Evolutionary conservation across 306 rosid genomes (phyloP).

Genomic region (Dryas alaskensis): DNA sequence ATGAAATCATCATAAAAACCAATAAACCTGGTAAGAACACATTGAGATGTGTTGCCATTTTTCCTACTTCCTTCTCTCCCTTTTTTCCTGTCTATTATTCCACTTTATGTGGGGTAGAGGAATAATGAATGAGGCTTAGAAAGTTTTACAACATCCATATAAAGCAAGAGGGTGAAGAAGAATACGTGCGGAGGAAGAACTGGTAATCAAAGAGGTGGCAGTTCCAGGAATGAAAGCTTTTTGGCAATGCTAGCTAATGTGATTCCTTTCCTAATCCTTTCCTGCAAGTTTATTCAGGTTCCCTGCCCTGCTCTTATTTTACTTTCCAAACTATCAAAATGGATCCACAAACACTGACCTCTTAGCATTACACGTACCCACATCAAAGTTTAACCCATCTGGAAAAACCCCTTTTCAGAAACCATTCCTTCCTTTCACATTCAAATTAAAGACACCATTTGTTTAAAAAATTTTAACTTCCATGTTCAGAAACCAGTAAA

Average conservation of each 20-base stretch:
- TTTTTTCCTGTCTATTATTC: not conserved
- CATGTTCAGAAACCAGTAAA: not conserved
- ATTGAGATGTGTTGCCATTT: slow-evolving; percentile 43
- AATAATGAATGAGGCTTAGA: slow-evolving; percentile 1
- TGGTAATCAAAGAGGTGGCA: slow-evolving; percentile 33
- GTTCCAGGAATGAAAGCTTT: slow-evolving; percentile 24
- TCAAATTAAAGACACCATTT: not conserved
- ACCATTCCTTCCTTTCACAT: not conserved
- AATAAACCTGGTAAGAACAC: slow-evolving; percentile 31
- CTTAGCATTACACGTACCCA: not conserved
- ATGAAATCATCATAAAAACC: slow-evolving; percentile 39
- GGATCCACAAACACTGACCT: not conserved
- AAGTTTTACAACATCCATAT: slow-evolving; percentile 15
- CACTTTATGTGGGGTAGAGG: not conserved
- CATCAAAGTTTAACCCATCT: not conserved
- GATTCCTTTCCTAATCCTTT: slow-evolving; percentile 62
- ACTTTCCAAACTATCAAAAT: not conserved
- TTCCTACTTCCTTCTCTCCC: not conserved
- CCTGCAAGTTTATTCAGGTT: slow-evolving; percentile 55
- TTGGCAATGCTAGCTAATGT: slow-evolving; percentile 1
- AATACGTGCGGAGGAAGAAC: slow-evolving; percentile 49
- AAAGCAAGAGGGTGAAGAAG: slow-evolving; percentile 38
- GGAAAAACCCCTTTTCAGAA: not conserved
- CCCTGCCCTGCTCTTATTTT: slow-evolving; percentile 23
- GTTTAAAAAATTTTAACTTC: not conserved